These are phyloP conservation scores for Zymoseptoria crescenta DNA, from an alignment of 2,329 filamentous ascomycete species.

Conservation along the genomic window DNA sequence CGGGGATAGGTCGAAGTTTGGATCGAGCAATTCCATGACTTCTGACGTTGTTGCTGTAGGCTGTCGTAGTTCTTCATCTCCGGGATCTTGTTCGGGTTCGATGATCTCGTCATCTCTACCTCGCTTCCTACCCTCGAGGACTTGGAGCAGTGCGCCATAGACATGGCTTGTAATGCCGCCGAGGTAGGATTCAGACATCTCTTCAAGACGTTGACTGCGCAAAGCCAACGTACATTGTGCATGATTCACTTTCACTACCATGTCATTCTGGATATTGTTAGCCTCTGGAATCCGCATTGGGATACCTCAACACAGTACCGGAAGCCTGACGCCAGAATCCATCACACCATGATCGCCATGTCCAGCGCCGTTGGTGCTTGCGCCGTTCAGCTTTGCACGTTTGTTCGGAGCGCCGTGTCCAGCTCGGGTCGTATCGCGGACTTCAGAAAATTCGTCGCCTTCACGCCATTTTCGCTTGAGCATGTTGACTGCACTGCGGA, in stretches of 20 bases:
- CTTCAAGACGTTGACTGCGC: conserved; percentile 67
- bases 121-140: conserved; percentile 60
- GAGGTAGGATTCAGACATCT: conserved; percentile 62
- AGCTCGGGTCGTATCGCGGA: conserved; percentile 20
- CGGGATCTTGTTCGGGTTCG: conserved; percentile 41
- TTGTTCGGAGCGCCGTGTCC: conserved; percentile 23
- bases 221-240: conserved; percentile 76
- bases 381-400: conserved; percentile 28
- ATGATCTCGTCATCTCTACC: conserved; percentile 56
- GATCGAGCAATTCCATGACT: conserved; percentile 35
- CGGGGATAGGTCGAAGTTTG: conserved; percentile 32
- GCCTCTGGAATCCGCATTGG: conserved; percentile 16
- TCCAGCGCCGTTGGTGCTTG: conserved; percentile 24
- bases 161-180: conserved; percentile 69
- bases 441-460: conserved; percentile 29
- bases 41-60: conserved; percentile 35
- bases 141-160: conserved; percentile 64
- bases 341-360: conserved; percentile 16
- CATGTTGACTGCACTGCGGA: conserved; percentile 49
- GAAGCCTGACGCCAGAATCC: conserved; percentile 26
- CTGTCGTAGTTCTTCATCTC: conserved; percentile 26
- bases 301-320: conserved; percentile 27
- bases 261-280: conserved; percentile 49
- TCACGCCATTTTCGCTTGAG: conserved; percentile 48
- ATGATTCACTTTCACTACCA: conserved; percentile 73